A percentile compares a stretch with the other conserved stretches of the same genome.
These are phyloP conservation scores for Russula brevipes DNA, from an alignment of 768 basidiomycete genomes.

Conservation along the genomic window DNA sequence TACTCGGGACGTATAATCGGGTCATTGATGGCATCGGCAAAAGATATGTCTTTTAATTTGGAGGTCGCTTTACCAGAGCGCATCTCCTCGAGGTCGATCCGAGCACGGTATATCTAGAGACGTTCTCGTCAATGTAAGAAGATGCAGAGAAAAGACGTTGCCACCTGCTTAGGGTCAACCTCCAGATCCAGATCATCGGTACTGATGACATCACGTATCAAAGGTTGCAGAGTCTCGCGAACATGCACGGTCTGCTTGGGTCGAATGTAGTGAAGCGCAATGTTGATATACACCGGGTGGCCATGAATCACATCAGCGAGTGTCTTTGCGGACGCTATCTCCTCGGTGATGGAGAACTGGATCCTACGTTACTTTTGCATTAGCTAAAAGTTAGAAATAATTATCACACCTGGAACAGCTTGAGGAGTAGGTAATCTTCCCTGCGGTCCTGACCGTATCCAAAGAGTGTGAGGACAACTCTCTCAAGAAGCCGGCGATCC, in stretches of 20 bases:
- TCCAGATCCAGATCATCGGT: slow-evolving; percentile 80
- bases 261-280: slow-evolving; percentile 81
- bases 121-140: background rate
- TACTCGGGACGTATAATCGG: slow-evolving; percentile 78
- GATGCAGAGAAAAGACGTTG: slow-evolving; percentile 28
- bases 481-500: slow-evolving; percentile 72
- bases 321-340: slow-evolving; percentile 54
- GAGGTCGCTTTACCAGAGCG: slow-evolving; percentile 60
- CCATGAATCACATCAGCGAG: slow-evolving; percentile 61
- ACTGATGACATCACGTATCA: slow-evolving; percentile 70
- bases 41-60: slow-evolving; percentile 68
- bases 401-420: slow-evolving; percentile 76
- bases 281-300: slow-evolving; percentile 81
- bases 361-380: slow-evolving; percentile 6
- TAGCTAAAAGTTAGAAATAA: background rate
- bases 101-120: slow-evolving; percentile 73
- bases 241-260: slow-evolving; percentile 77
- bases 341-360: slow-evolving; percentile 77
- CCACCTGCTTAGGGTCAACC: slow-evolving; percentile 76
- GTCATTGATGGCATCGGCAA: slow-evolving; percentile 78
- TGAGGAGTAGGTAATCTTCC: slow-evolving; percentile 89
- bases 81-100: slow-evolving; percentile 81
- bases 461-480: slow-evolving; percentile 82
- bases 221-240: slow-evolving; percentile 68
- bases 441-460: slow-evolving; percentile 93